Base-by-base conservation (phyloP, 441 rosid species). In the Populus trichocarpa region DNA sequence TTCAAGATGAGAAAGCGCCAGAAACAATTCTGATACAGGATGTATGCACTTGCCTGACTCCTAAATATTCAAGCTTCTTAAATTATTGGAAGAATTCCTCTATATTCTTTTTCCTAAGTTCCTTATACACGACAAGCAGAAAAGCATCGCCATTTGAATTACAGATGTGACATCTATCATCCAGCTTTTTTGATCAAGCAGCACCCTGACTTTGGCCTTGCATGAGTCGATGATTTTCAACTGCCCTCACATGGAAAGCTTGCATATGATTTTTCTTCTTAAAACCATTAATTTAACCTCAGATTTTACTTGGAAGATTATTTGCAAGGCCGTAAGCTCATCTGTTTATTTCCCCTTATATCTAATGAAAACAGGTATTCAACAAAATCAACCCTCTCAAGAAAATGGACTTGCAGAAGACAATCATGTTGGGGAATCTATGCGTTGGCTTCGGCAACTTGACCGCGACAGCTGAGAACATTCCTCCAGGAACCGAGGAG, bases 371-470 rank as follows among this genome's bases (percentile, higher is more conserved):
- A 59, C 83, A 89, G 94, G 84, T 84, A 14, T 63, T 80, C 42
- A 83, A 84, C 78, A 91, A 84, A 80, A 77, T 85, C 1, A 87
- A 77, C 72, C 76, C 79, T 67, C 84, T 80, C 28, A 86, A 78
- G 83, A 84, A 76, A 77, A 77, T 69, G 77, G 86, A 88, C 20
- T 59, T 77, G 65, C 76, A 57, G 64, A 79, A 57, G 69, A 88
- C 79, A 73, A 78, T 71, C 10, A 77, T 88, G 28, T 75, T 95
- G n/a, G 92, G 97, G 75, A 87, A 75, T 50, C 83, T 90, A 40
- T 92, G 95, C 3, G 86, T 83, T n/a, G 98, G 96, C 22, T 92
- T 92, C 3, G 98, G 97, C n/a, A 81, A 90, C 91, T 65, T 88
- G 82, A 53, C 38, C 0, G 94, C 94, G 1, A 93, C 98, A 5